phyloP scores from a whole-genome alignment of 2,329 filamentous ascomycete genomes.

The Fusarium armeniacum region DNA sequence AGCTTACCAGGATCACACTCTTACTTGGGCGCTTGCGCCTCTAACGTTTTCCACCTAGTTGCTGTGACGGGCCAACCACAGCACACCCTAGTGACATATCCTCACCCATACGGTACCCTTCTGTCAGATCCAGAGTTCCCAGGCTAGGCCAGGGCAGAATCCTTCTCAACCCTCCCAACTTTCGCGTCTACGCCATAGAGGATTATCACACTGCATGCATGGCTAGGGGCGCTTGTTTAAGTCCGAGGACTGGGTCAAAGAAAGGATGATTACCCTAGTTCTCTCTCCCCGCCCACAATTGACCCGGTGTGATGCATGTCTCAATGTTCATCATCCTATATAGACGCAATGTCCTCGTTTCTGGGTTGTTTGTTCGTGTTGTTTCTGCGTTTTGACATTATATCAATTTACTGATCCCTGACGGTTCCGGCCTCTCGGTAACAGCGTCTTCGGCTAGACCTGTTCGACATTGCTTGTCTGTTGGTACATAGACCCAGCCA shows the following conservation, averaged over 20 bases:
- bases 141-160: constrained; percentile 37
- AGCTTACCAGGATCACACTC: constrained; percentile 35
- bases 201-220: constrained; percentile 53
- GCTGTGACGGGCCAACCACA: constrained; percentile 43
- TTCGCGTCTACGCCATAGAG: constrained; percentile 42
- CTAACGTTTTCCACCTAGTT: constrained; percentile 43
- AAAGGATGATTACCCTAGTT: constrained; percentile 23
- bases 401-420: constrained; percentile 46
- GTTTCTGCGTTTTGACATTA: constrained; percentile 40
- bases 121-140: constrained; percentile 30
- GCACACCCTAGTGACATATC: constrained; percentile 20
- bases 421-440: constrained; percentile 45
- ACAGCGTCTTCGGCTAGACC: constrained; percentile 34
- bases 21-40: constrained; percentile 51
- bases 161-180: constrained; percentile 36
- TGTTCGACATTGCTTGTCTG: constrained; percentile 39
- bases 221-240: constrained; percentile 50
- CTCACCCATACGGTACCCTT: constrained; percentile 26
- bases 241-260: constrained; percentile 23
- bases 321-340: constrained; percentile 44
- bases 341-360: constrained; percentile 50
- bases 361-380: constrained; percentile 36
- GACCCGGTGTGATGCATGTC: constrained; percentile 32
- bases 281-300: constrained; percentile 22
- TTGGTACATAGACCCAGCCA: constrained; percentile 37